Evolutionary conservation across 768 basidiomycete species (phyloP).

Genomic region (Podaxis mareebaensis): DNA sequence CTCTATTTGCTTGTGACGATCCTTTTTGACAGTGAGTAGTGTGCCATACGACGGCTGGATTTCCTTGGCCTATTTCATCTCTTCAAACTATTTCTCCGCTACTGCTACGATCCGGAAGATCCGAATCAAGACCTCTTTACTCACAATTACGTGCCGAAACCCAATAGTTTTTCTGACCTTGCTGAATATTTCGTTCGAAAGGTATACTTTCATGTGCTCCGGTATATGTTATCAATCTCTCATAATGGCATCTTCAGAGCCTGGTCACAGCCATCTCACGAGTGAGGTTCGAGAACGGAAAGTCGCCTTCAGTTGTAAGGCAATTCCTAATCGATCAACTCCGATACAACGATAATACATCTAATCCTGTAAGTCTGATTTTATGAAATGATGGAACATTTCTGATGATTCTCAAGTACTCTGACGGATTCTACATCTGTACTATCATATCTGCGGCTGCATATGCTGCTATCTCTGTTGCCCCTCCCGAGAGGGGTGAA

Average conservation of each 20-base stretch:
- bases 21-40: constrained; percentile 45
- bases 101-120: constrained; percentile 89
- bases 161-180: constrained; percentile 91
- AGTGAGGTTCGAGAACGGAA: constrained; percentile 85
- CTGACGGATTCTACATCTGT: constrained; percentile 90
- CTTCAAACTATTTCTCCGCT: constrained; percentile 89
- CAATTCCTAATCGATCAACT: constrained; percentile 90
- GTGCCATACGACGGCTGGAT: constrained; percentile 78
- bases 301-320: constrained; percentile 82
- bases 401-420: constrained; percentile 54
- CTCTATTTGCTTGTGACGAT: constrained; percentile 13
- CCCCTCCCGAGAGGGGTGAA: constrained; percentile 80
- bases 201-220: constrained; percentile 42
- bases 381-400: background rate
- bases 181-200: constrained; percentile 95
- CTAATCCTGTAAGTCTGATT: constrained; percentile 66
- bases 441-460: constrained; percentile 82
- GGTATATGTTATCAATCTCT: constrained; percentile 5
- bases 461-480: constrained; percentile 73
- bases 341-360: constrained; percentile 94
- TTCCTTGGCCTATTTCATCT: constrained; percentile 93
- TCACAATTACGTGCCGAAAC: constrained; percentile 90
- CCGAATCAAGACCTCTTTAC: constrained; percentile 78
- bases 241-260: constrained; percentile 42
- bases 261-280: constrained; percentile 82